Conservation (phyloP, 139 green algal species). For the Chlorella ohadii region DNA sequence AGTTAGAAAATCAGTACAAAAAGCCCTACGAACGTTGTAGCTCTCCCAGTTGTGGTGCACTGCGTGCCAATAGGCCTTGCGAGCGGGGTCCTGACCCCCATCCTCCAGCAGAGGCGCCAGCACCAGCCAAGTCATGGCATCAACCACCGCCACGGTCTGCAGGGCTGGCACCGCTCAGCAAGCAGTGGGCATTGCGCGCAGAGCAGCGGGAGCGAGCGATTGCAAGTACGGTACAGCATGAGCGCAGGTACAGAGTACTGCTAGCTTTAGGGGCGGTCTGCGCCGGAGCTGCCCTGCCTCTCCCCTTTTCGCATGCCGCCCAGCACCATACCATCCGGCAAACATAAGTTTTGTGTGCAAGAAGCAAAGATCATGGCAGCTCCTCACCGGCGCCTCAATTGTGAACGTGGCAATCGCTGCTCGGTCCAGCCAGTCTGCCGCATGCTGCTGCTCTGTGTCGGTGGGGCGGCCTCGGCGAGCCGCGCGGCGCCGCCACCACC, state of each 20-base stretch:
- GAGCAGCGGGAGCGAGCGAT: no score
- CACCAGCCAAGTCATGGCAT: slow-evolving; percentile 13
- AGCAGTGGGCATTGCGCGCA: no score
- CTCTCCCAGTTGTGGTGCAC: slow-evolving; percentile 16
- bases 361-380: background rate
- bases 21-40: slow-evolving; percentile 15
- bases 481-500: background rate
- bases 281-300: no score
- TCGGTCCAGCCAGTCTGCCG: background rate
- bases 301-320: no score
- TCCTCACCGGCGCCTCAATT: slow-evolving; percentile 6
- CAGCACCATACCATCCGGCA: no score
- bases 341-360: no score
- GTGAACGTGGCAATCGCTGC: background rate
- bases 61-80: background rate
- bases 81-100: background rate
- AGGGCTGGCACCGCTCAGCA: no score
- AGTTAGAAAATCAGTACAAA: background rate
- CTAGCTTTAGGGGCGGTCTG: no score
- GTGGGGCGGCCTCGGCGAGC: background rate
- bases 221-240: no score
- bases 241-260: no score
- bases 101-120: slow-evolving; percentile 9
- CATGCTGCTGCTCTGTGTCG: background rate
- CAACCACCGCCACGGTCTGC: slow-evolving; percentile 2